Evolutionary conservation across 83 land plant species (phyloP), one percentile per base, ranked within the genome.

Genomic region (Picea abies): DNA sequence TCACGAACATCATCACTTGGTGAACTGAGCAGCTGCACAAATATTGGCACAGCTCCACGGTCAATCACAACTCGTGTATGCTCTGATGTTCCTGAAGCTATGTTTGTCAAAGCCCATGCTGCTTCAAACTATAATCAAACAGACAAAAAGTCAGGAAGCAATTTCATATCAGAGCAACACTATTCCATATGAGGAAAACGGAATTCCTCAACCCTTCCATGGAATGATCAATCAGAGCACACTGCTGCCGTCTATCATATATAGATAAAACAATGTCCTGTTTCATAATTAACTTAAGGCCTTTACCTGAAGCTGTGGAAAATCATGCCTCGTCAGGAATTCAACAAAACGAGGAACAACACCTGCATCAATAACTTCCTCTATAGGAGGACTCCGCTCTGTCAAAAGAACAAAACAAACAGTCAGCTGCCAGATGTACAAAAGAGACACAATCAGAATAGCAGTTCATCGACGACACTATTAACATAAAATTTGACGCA

Each of bases 331-430:
- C 47, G 76, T 63, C 15, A 94, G 92, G 70, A 94, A 94, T 82
- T 94, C 92, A 23, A 94, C 96, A 83, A 94, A 92, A 1, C 96
- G 91, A 61, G 94, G 96, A 81, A 94, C 96, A 58, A 94, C 96
- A 32, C 96, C 96, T 9, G 94, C 49, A 39, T 83, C 84, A 41
- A 94, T 92, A 22, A 94, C 96, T 78, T 94, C 96, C 79, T 92
- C 91, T 49, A 94, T 94, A 2, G 96, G 96, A 71, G 96, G 94
- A 66, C 88, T 90, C 0, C 94, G 86, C 75, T 94, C 96, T 94
- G 85, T 4, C 41, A 23, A 67, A 44, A n/a, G 0, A 47, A 3
- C 15, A 56, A 56, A 56, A 12, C 15, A 12, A 56, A 11, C 14
- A 3, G 41, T 66, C 20, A 5, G 8, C 60, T 15, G 23, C 60